Evolutionary conservation across 345 rosid species (phyloP).

Genomic region (Turritis glabra): DNA sequence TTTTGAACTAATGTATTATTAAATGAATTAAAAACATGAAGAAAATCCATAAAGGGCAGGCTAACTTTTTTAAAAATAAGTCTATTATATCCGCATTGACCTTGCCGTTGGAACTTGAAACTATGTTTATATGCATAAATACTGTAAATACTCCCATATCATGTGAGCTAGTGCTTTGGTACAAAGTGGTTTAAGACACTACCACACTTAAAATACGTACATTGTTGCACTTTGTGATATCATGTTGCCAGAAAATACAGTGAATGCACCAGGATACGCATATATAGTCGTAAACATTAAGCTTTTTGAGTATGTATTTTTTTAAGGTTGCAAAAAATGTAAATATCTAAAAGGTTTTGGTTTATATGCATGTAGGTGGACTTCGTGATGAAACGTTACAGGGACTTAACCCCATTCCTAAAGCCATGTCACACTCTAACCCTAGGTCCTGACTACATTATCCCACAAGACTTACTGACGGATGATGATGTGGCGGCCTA

Average conservation of each 20-base stretch:
- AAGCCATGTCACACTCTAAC: constrained; percentile 67
- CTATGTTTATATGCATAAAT: not conserved
- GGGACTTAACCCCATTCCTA: constrained; percentile 63
- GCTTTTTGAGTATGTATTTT: not conserved
- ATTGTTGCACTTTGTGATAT: not conserved
- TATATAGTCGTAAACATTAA: constrained; percentile 4
- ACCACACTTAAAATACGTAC: not conserved
- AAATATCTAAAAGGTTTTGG: not conserved
- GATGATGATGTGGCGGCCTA: constrained; percentile 61
- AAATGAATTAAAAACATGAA: not conserved
- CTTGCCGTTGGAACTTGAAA: constrained; percentile 1
- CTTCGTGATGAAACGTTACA: constrained; percentile 75
- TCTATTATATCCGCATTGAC: not conserved
- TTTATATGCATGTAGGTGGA: constrained; percentile 63
- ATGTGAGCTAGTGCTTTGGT: not conserved
- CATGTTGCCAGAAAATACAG: not conserved
- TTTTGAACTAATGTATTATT: not conserved
- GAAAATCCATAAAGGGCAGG: not conserved
- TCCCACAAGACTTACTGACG: constrained; percentile 64
- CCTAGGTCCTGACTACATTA: constrained; percentile 83
- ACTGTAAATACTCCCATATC: not conserved
- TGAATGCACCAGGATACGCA: not conserved
- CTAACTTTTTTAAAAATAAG: not conserved
- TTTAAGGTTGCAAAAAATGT: not conserved
- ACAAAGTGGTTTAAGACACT: not conserved